Evolutionary conservation across 176 grass and related monocot species (phyloP).

Genomic region (Puya raimondii): DNA sequence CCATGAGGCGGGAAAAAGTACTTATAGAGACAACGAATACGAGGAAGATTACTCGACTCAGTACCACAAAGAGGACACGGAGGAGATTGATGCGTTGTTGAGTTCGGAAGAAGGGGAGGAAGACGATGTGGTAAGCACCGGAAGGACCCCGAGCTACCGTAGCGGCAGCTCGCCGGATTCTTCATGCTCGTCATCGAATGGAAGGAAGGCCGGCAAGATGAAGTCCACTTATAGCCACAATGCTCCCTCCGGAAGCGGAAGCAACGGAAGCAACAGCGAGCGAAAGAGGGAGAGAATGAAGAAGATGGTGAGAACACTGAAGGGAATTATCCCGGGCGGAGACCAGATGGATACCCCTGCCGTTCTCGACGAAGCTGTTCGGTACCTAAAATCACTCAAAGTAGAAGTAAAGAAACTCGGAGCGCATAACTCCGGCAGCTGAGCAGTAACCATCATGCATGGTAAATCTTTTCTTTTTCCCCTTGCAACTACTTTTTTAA

Average conservation of each 20-base stretch:
- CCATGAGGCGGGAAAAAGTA: conserved; percentile 30
- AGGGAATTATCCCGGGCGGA: conserved; percentile 72
- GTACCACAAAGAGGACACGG: conserved; percentile 62
- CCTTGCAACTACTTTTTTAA: no score
- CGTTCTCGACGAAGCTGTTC: conserved; percentile 63
- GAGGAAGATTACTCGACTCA: conserved; percentile 27
- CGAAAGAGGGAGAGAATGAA: conserved; percentile 67
- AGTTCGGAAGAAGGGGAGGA: conserved; percentile 81
- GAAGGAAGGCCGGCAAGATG: neutral
- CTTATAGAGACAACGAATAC: conserved; percentile 20
- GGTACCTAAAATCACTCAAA: conserved; percentile 81
- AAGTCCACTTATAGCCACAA: no score
- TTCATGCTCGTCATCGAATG: conserved; percentile 47
- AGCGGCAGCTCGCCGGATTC: conserved; percentile 56
- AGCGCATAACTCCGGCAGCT: conserved; percentile 42
- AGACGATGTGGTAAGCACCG: conserved; percentile 84
- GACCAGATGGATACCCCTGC: conserved; percentile 70
- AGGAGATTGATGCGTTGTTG: conserved; percentile 85
- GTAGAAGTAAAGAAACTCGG: conserved; percentile 81
- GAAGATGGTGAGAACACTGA: conserved; percentile 77
- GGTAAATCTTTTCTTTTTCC: no score
- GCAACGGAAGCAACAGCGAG: neutral
- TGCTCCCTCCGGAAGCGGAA: neutral
- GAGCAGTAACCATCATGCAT: neutral
- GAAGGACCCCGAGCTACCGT: conserved; percentile 54